phyloP scores from a whole-genome alignment of 192 early-diverging fungal genomes.

The Phycomyces nitens region DNA sequence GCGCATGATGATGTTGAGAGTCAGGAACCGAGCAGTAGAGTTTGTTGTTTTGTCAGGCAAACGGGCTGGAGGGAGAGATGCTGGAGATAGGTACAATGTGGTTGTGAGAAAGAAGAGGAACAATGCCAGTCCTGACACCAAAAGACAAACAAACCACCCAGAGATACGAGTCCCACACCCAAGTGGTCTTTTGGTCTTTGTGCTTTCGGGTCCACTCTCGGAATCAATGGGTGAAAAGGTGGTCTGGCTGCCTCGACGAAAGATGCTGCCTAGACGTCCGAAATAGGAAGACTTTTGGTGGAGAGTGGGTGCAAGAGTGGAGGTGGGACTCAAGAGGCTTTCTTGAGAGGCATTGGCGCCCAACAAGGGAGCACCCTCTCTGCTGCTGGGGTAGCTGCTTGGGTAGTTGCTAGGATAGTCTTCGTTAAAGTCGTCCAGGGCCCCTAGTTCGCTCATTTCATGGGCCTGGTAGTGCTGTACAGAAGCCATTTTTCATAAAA shows the following conservation, averaged over 20 bases:
- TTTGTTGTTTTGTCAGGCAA: slow-evolving; percentile 19
- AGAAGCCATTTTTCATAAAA: too few relatives aligned
- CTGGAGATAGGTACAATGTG: slow-evolving; percentile 9
- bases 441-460: too few relatives aligned
- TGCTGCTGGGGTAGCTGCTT: not conserved
- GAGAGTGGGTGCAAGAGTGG: not conserved
- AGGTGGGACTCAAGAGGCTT: not conserved
- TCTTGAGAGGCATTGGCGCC: not conserved
- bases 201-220: not conserved
- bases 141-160: not conserved
- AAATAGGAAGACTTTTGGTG: not conserved
- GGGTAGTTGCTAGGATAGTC: not conserved
- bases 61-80: slow-evolving; percentile 12
- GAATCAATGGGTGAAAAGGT: not conserved
- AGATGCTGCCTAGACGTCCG: not conserved
- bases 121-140: not conserved
- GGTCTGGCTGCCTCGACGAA: not conserved
- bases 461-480: too few relatives aligned
- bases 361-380: not conserved
- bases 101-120: slow-evolving; percentile 4
- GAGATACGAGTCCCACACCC: too few relatives aligned
- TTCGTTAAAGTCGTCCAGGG: too few relatives aligned
- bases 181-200: too few relatives aligned
- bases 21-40: slow-evolving; percentile 46
- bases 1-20: slow-evolving; percentile 71